Evolutionary conservation across 1,139 yeast genomes (phyloP).

Genomic region (Blastobotrys arbuscula): DNA sequence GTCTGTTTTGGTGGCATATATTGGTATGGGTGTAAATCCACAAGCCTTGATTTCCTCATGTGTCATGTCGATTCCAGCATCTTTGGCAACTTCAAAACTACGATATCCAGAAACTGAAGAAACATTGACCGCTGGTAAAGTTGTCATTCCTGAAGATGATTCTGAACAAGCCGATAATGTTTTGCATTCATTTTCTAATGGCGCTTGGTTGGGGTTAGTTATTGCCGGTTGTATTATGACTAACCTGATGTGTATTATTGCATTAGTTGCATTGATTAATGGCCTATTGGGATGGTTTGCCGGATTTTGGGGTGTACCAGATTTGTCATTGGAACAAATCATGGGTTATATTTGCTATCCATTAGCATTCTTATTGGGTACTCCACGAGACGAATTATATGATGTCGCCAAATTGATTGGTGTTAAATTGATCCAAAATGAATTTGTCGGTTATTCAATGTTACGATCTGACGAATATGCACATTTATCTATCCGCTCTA

Average conservation of each 20-base stretch:
- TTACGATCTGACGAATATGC: constrained; percentile 43
- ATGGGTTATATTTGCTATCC: constrained; percentile 58
- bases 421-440: constrained; percentile 57
- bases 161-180: constrained; percentile 48
- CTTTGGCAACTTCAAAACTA: constrained; percentile 57
- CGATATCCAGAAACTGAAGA: constrained; percentile 59
- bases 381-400: constrained; percentile 53
- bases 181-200: constrained; percentile 60
- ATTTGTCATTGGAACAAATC: constrained; percentile 52
- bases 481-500: constrained; percentile 48
- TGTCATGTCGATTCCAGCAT: constrained; percentile 68
- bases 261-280: constrained; percentile 52
- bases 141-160: constrained; percentile 45
- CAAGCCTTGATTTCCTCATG: constrained; percentile 63
- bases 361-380: constrained; percentile 55
- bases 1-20: constrained; percentile 59
- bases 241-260: constrained; percentile 60
- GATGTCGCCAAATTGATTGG: constrained; percentile 51
- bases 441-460: constrained; percentile 52
- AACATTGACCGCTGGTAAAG: constrained; percentile 48
- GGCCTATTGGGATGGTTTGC: constrained; percentile 62
- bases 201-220: constrained; percentile 55
- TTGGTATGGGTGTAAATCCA: constrained; percentile 58
- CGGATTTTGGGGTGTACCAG: constrained; percentile 53
- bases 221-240: constrained; percentile 59